A percentile compares a stretch with the other conserved stretches of the same genome.
phyloP scores from a whole-genome alignment of 1,139 yeast species.

The Geotrichum fermentans region DNA sequence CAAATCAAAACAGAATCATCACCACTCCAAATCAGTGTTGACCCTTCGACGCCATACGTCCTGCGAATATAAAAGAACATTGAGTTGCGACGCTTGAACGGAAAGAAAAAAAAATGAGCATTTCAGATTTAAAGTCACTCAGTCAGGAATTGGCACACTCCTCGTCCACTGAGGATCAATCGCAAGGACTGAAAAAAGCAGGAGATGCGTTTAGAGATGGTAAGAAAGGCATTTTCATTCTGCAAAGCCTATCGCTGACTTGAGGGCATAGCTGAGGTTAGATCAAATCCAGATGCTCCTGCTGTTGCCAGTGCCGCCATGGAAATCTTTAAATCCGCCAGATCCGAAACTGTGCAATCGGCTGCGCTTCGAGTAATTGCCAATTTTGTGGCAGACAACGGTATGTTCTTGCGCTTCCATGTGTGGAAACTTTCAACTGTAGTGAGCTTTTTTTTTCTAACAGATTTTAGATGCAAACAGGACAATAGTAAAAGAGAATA shows the following conservation, averaged over 20 bases:
- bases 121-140: neutral
- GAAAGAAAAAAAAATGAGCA: too few species aligned
- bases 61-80: too few species aligned
- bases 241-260: neutral
- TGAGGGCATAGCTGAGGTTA: slow-evolving; percentile 4
- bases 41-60: too few species aligned
- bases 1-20: too few species aligned
- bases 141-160: neutral
- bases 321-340: slow-evolving; percentile 1
- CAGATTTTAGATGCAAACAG: slow-evolving; percentile 22
- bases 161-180: neutral
- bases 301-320: slow-evolving; percentile 8
- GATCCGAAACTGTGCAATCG: neutral
- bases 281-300: slow-evolving; percentile 2
- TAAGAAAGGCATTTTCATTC: neutral
- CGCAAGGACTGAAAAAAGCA: neutral
- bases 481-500: slow-evolving; percentile 10
- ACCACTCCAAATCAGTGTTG: too few species aligned
- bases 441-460: too few species aligned
- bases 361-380: slow-evolving; percentile 23
- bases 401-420: too few species aligned
- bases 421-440: too few species aligned
- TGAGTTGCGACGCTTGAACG: too few species aligned
- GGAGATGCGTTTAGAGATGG: slow-evolving; percentile 12
- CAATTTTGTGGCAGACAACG: slow-evolving; percentile 25